Evolutionary conservation across 1,139 yeast genomes (phyloP).

Genomic region (Zygosaccharomyces sapae): DNA sequence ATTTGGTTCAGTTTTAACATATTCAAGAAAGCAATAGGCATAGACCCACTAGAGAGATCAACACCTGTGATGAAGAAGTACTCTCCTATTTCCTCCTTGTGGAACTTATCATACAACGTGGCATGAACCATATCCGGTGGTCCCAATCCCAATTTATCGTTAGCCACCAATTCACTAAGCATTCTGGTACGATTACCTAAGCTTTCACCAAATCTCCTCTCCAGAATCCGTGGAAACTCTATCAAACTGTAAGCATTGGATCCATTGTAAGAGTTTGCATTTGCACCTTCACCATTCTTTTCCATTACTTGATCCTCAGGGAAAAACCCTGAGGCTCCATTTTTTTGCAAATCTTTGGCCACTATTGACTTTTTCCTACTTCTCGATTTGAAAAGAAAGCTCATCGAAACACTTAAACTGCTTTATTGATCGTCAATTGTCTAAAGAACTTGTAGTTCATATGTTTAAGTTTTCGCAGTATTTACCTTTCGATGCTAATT

Average conservation of each 20-base stretch:
- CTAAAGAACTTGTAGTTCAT: background rate
- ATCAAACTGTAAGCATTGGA: slow-evolving; percentile 12
- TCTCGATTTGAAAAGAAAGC: slow-evolving; percentile 18
- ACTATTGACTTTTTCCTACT: slow-evolving; percentile 9
- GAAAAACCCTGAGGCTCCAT: slow-evolving; percentile 15
- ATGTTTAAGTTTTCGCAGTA: background rate
- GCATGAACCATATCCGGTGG: slow-evolving; percentile 87
- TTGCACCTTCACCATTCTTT: slow-evolving; percentile 7
- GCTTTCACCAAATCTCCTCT: slow-evolving; percentile 30
- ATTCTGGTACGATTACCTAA: slow-evolving; percentile 25
- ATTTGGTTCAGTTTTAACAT: slow-evolving; percentile 53
- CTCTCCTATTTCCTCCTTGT: slow-evolving; percentile 43
- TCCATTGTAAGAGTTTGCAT: background rate
- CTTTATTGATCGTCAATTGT: background rate
- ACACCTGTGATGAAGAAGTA: slow-evolving; percentile 52
- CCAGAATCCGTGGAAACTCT: slow-evolving; percentile 31
- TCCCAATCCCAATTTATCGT: slow-evolving; percentile 47
- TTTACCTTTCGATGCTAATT: background rate
- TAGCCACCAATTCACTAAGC: slow-evolving; percentile 17
- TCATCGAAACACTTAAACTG: slow-evolving; percentile 13
- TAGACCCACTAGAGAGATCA: slow-evolving; percentile 55
- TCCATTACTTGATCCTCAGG: slow-evolving; percentile 14
- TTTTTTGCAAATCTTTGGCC: slow-evolving; percentile 8
- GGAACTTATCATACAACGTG: slow-evolving; percentile 42
- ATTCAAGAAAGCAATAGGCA: slow-evolving; percentile 70